phyloP scores from a whole-genome alignment of 192 early-diverging fungal genomes.

The Piromyces finnis region DNA sequence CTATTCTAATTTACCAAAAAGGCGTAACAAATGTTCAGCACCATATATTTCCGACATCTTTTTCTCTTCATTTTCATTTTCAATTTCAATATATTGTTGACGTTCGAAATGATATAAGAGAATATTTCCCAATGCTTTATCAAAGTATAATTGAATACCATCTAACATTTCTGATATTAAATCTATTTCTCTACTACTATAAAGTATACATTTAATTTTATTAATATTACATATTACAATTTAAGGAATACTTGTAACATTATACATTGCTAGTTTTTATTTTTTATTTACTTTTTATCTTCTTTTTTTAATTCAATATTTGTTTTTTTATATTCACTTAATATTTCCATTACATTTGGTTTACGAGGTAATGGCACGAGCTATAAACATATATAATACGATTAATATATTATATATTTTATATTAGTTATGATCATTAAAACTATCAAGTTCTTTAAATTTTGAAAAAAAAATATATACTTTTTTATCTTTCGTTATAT shows the following conservation, averaged over 20 bases:
- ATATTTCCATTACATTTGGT: conserved; percentile 58
- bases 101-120: conserved; percentile 93
- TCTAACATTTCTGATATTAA: conserved; percentile 67
- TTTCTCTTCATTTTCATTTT: conserved; percentile 50
- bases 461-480: conserved; percentile 18
- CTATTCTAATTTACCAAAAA: conserved; percentile 54
- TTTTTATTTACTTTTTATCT: not conserved
- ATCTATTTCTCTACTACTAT: conserved; percentile 15
- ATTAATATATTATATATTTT: too few species aligned
- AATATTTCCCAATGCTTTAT: conserved; percentile 76
- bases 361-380: conserved; percentile 70
- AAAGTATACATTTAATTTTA: too few species aligned
- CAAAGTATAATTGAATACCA: conserved; percentile 80
- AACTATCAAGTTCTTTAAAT: too few species aligned
- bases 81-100: conserved; percentile 73
- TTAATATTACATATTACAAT: too few species aligned
- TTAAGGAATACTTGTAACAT: too few species aligned
- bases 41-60: conserved; percentile 82
- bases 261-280: too few species aligned
- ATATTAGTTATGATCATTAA: too few species aligned
- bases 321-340: conserved; percentile 49
- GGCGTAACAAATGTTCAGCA: conserved; percentile 79
- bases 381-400: conserved; percentile 11
- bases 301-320: not conserved
- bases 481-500: conserved; percentile 83